Evolutionary conservation across 1,284 basidiomycete genomes (phyloP).

Genomic region (Malassezia vespertilionis): DNA sequence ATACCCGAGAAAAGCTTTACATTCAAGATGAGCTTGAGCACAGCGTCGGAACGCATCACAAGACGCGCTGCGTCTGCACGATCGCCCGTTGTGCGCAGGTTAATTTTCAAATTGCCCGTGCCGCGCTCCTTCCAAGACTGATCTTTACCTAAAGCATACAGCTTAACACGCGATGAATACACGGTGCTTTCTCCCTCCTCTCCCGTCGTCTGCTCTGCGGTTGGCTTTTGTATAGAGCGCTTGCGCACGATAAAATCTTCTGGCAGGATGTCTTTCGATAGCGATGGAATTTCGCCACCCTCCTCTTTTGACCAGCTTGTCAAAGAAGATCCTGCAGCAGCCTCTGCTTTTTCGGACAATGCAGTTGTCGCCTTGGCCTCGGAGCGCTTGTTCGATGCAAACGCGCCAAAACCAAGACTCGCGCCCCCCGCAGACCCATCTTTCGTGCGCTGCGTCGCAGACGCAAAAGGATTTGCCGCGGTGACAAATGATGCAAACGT

Average conservation of each 20-base stretch:
- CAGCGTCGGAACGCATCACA: conserved; percentile 87
- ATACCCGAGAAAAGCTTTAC: conserved; percentile 75
- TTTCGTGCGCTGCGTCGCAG: background rate
- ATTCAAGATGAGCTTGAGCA: conserved; percentile 72
- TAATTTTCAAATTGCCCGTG: conserved; percentile 68
- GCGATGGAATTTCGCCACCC: background rate
- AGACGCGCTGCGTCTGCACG: conserved; percentile 60
- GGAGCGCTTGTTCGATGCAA: conserved; percentile 8
- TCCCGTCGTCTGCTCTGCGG: conserved; percentile 57
- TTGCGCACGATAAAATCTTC: conserved; percentile 15
- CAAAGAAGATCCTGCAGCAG: background rate
- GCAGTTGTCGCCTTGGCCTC: conserved; percentile 8
- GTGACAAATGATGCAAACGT: background rate
- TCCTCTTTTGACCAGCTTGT: conserved; percentile 3
- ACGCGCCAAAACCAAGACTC: conserved; percentile 14
- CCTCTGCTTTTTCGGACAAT: conserved; percentile 1
- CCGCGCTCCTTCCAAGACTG: conserved; percentile 78
- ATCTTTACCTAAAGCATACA: conserved; percentile 58
- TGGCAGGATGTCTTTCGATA: background rate
- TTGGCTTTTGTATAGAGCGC: conserved; percentile 5
- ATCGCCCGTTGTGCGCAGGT: conserved; percentile 55
- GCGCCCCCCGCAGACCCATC: background rate
- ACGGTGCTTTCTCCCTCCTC: conserved; percentile 83
- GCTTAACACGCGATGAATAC: conserved; percentile 71
- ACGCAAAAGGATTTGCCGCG: background rate